Evolutionary conservation across 2,329 filamentous ascomycete genomes (phyloP).

Genomic region (Penicillium decumbens): DNA sequence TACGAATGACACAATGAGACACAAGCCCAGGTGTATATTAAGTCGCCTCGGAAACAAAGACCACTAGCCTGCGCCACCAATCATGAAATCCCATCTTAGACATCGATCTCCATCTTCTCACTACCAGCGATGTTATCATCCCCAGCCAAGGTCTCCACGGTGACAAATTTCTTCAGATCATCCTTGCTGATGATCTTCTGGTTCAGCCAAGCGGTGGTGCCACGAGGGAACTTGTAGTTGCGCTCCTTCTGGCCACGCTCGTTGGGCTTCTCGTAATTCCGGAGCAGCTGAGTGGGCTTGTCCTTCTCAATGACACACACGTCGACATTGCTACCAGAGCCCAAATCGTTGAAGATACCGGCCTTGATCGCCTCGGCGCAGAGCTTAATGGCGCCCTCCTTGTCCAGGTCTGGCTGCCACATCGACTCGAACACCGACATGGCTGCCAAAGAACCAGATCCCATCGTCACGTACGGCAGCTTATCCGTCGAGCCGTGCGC

Average conservation of each 20-base stretch:
- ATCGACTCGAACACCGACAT: slow-evolving; percentile 98
- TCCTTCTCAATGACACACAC: slow-evolving; percentile 92
- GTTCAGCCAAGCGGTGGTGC: slow-evolving; percentile 93
- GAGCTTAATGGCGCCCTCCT: slow-evolving; percentile 76
- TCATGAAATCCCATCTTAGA: slow-evolving; percentile 23
- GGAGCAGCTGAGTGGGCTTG: slow-evolving; percentile 80
- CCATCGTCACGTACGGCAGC: slow-evolving; percentile 99
- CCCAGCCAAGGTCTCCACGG: slow-evolving; percentile 75
- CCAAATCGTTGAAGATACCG: slow-evolving; percentile 98
- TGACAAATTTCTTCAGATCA: slow-evolving; percentile 90
- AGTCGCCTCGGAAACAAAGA: slow-evolving; percentile 9
- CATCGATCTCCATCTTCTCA: slow-evolving; percentile 63
- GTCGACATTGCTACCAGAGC: slow-evolving; percentile 95
- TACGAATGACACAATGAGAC: slow-evolving; percentile 9
- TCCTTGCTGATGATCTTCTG: slow-evolving; percentile 94
- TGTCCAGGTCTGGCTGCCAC: slow-evolving; percentile 75
- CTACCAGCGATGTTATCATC: slow-evolving; percentile 58
- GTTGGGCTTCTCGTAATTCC: slow-evolving; percentile 92
- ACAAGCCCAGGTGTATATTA: slow-evolving; percentile 17
- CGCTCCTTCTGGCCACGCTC: slow-evolving; percentile 84
- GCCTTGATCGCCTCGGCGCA: slow-evolving; percentile 84
- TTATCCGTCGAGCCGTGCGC: slow-evolving; percentile 98
- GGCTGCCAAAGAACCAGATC: slow-evolving; percentile 87
- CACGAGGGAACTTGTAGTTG: slow-evolving; percentile 84
- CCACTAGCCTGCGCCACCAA: slow-evolving; percentile 8